Evolutionary conservation across 805 yeast genomes (phyloP).

Genomic region (Starmerella apis): DNA sequence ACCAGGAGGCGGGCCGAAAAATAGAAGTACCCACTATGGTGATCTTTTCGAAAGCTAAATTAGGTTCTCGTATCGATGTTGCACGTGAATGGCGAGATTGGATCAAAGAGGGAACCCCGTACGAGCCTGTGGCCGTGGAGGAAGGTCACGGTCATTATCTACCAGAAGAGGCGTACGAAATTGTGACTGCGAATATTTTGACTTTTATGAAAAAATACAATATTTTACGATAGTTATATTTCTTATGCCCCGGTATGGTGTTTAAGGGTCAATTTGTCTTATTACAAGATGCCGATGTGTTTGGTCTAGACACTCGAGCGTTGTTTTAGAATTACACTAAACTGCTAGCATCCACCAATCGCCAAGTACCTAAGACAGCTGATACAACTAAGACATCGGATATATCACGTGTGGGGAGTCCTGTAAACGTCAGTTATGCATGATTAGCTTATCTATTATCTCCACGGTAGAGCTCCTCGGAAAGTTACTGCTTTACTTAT

Average conservation of each 20-base stretch:
- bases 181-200: background rate
- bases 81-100: background rate
- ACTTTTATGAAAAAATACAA: background rate
- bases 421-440: background rate
- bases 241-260: background rate
- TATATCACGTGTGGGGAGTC: too few relatives aligned
- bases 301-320: too few relatives aligned
- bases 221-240: background rate
- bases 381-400: too few relatives aligned
- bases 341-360: too few relatives aligned
- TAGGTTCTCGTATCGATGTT: slow-evolving; percentile 1
- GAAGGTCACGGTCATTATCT: background rate
- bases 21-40: background rate
- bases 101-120: background rate
- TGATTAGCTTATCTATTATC: background rate
- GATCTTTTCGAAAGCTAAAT: background rate
- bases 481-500: background rate
- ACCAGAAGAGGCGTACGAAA: slow-evolving; percentile 1
- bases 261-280: background rate
- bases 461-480: background rate
- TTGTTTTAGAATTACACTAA: too few relatives aligned
- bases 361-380: too few relatives aligned
- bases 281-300: too few relatives aligned
- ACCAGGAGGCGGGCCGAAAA: background rate
- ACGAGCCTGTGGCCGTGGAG: background rate